phyloP scores from a whole-genome alignment of 352 stramenopile genomes.

The Peronospora tabacina region DNA sequence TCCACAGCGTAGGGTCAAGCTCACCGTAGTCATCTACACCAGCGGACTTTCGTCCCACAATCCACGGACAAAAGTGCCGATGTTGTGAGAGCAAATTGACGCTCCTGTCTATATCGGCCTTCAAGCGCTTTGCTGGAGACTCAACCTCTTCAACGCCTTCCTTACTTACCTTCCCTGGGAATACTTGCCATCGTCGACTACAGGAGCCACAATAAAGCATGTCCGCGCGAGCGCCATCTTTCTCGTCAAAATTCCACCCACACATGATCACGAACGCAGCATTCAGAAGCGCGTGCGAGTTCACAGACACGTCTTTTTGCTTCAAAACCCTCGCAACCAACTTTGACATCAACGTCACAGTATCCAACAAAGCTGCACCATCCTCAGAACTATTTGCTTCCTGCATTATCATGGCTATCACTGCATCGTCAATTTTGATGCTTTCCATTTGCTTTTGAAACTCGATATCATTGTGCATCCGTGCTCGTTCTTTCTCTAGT shows the following conservation, averaged over 20 bases:
- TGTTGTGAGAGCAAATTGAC: constrained; percentile 29
- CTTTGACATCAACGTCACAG: constrained; percentile 10
- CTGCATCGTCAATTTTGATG: constrained; percentile 10
- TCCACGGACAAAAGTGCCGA: constrained; percentile 59
- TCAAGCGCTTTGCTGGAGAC: constrained; percentile 30
- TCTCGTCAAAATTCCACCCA: constrained; percentile 35
- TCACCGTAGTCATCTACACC: constrained; percentile 19
- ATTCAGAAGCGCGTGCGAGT: constrained; percentile 19
- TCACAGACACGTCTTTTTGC: constrained; percentile 3
- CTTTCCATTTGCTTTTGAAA: constrained; percentile 16
- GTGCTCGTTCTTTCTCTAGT: constrained; percentile 7
- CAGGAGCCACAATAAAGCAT: constrained; percentile 35
- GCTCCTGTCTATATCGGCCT: constrained; percentile 4
- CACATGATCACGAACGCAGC: constrained; percentile 29
- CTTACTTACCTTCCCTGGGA: background rate
- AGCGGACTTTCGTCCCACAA: constrained; percentile 17
- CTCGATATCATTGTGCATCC: constrained; percentile 12
- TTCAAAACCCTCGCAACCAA: constrained; percentile 9
- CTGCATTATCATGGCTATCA: constrained; percentile 15
- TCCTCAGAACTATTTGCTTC: constrained; percentile 5
- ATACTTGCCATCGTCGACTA: constrained; percentile 34
- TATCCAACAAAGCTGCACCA: constrained; percentile 1
- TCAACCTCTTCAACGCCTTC: constrained; percentile 10
- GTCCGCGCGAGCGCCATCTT: constrained; percentile 1
- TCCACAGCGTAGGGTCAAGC: constrained; percentile 18